Evolutionary conservation across 2,329 filamentous ascomycete genomes (phyloP).

Genomic region (Verticillium zaregamsianum): DNA sequence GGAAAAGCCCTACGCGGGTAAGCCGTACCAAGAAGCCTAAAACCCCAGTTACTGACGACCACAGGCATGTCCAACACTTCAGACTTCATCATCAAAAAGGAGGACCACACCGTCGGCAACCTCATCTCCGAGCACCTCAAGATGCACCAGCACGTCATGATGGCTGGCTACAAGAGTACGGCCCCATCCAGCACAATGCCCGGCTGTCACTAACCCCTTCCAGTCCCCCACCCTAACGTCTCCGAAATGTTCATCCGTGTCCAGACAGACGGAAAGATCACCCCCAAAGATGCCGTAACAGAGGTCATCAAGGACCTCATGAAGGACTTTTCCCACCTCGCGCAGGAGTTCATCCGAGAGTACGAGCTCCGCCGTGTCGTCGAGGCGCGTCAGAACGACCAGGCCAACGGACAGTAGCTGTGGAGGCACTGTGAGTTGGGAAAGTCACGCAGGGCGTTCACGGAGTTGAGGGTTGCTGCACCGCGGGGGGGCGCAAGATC

Average conservation of each 20-base stretch:
- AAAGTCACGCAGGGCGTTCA: not conserved
- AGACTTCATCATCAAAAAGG: slow-evolving; percentile 92
- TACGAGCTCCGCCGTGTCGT: slow-evolving; percentile 86
- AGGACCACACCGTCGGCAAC: slow-evolving; percentile 94
- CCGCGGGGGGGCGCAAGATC: not conserved
- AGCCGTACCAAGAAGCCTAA: slow-evolving; percentile 24
- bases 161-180: slow-evolving; percentile 87
- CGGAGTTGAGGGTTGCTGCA: not conserved
- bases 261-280: slow-evolving; percentile 84
- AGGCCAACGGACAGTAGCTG: slow-evolving; percentile 18
- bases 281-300: slow-evolving; percentile 84
- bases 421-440: not conserved
- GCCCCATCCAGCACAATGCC: not conserved
- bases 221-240: slow-evolving; percentile 56
- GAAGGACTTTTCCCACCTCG: slow-evolving; percentile 72
- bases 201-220: slow-evolving; percentile 10
- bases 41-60: not conserved
- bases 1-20: slow-evolving; percentile 84
- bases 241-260: slow-evolving; percentile 68
- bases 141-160: slow-evolving; percentile 76
- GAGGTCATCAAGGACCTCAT: slow-evolving; percentile 79
- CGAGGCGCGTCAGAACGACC: slow-evolving; percentile 46
- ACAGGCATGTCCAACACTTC: slow-evolving; percentile 89
- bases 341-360: slow-evolving; percentile 88
- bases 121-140: slow-evolving; percentile 82